Conservation (phyloP, 257 asterid genomes). For the Scutellaria minor region DNA sequence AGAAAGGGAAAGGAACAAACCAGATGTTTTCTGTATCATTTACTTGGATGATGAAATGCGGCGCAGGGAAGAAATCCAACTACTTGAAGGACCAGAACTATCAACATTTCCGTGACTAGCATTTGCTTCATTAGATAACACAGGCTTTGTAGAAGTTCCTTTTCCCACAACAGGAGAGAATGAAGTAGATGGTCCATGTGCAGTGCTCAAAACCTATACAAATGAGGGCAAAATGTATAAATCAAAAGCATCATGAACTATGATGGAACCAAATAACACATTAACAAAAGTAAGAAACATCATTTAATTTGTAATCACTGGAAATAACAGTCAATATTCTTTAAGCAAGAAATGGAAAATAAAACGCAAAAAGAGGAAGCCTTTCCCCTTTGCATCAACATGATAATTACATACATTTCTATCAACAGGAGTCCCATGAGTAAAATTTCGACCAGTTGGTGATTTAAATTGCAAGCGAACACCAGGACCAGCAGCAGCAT, state of each 20-base stretch:
- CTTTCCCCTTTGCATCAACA: conserved; percentile 2
- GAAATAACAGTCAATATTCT: neutral
- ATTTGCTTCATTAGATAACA: conserved; percentile 66
- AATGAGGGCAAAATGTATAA: conserved; percentile 20
- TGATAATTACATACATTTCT: conserved; percentile 57
- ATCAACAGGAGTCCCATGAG: conserved; percentile 64
- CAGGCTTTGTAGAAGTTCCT: conserved; percentile 63
- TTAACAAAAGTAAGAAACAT: neutral
- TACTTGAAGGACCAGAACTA: conserved; percentile 72
- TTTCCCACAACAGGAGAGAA: conserved; percentile 63
- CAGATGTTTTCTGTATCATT: conserved; percentile 42
- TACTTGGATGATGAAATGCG: conserved; percentile 92
- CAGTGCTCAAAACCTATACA: conserved; percentile 60
- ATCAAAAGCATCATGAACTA: neutral
- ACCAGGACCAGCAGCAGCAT: conserved; percentile 57
- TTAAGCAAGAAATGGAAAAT: conserved; percentile 4
- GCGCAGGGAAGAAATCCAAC: conserved; percentile 90
- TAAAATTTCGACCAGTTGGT: conserved; percentile 60
- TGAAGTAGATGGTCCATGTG: conserved; percentile 68
- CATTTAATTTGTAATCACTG: neutral
- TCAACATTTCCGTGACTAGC: conserved; percentile 64
- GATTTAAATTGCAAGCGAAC: conserved; percentile 79
- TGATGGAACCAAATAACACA: conserved; percentile 22
- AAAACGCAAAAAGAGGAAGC: conserved; percentile 2
- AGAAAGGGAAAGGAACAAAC: conserved; percentile 24